Conservation (phyloP, 106 monocot genomes). For the Agapanthus africanus region DNA sequence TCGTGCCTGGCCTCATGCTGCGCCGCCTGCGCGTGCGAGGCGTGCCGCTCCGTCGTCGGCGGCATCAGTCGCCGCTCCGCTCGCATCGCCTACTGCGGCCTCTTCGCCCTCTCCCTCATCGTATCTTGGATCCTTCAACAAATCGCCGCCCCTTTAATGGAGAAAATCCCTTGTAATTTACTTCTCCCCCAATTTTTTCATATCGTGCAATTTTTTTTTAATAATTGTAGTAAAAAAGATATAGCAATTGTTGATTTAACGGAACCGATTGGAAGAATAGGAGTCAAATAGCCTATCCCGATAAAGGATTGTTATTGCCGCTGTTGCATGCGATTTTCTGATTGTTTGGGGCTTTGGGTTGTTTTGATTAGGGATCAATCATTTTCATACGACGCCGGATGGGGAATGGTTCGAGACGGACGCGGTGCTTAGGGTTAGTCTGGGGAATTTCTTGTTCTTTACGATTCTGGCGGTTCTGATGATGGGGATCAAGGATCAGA, state of each 20-base stretch:
- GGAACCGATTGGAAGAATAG: too few relatives aligned
- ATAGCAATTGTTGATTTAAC: too few relatives aligned
- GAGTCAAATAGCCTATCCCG: too few relatives aligned
- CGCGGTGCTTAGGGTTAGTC: slow-evolving; percentile 88
- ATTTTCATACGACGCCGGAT: slow-evolving; percentile 80
- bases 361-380: slow-evolving; percentile 76
- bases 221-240: too few relatives aligned
- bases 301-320: too few relatives aligned
- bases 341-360: neutral
- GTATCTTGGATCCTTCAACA: slow-evolving; percentile 91
- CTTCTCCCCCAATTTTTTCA: too few relatives aligned
- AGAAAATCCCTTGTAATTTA: slow-evolving; percentile 69
- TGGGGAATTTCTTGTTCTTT: slow-evolving; percentile 95
- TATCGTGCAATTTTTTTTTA: too few relatives aligned
- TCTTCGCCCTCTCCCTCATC: slow-evolving; percentile 95
- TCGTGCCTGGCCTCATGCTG: slow-evolving; percentile 98
- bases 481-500: slow-evolving; percentile 92
- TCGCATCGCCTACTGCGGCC: slow-evolving; percentile 95
- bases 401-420: slow-evolving; percentile 99
- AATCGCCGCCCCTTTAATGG: slow-evolving; percentile 93
- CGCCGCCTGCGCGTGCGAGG: slow-evolving; percentile 97
- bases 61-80: slow-evolving; percentile 97
- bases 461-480: slow-evolving; percentile 73
- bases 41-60: slow-evolving; percentile 87
- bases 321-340: too few relatives aligned